A percentile compares a stretch with the other conserved stretches of the same genome.
These are phyloP conservation scores for Trichoderma polysporum DNA, from an alignment of 2,329 filamentous ascomycete species.

Conservation along the genomic window DNA sequence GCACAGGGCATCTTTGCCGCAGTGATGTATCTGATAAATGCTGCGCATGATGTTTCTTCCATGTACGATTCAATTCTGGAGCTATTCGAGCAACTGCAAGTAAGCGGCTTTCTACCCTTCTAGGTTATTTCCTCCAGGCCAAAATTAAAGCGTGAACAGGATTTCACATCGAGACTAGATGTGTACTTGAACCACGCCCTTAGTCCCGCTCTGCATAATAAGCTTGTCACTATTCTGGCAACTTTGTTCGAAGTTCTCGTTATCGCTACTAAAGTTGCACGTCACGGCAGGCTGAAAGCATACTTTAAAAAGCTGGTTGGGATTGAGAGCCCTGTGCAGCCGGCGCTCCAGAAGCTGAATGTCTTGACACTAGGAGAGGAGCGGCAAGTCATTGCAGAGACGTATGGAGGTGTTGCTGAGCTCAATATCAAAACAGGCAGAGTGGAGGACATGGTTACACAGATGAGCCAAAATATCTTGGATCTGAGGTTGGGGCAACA, in stretches of 20 bases:
- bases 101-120: conserved; percentile 20
- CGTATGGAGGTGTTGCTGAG: conserved; percentile 38
- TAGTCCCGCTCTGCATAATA: conserved; percentile 39
- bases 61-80: conserved; percentile 47
- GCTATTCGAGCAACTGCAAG: conserved; percentile 43
- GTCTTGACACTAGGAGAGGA: conserved; percentile 43
- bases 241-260: conserved; percentile 47
- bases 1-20: conserved; percentile 44
- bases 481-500: conserved; percentile 37
- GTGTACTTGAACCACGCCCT: conserved; percentile 42
- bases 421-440: conserved; percentile 39
- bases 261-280: conserved; percentile 43
- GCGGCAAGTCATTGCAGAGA: conserved; percentile 46
- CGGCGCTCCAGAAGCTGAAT: conserved; percentile 41
- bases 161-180: conserved; percentile 44
- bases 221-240: conserved; percentile 43
- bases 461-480: conserved; percentile 38
- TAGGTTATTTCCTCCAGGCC: background rate
- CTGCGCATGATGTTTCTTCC: conserved; percentile 45
- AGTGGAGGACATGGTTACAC: conserved; percentile 35
- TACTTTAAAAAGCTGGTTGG: conserved; percentile 43
- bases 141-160: conserved; percentile 28
- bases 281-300: conserved; percentile 42
- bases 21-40: conserved; percentile 43
- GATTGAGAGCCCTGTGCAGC: conserved; percentile 41